Base-by-base conservation (phyloP, 768 basidiomycete species). In the Termitomyces sp. region DNA sequence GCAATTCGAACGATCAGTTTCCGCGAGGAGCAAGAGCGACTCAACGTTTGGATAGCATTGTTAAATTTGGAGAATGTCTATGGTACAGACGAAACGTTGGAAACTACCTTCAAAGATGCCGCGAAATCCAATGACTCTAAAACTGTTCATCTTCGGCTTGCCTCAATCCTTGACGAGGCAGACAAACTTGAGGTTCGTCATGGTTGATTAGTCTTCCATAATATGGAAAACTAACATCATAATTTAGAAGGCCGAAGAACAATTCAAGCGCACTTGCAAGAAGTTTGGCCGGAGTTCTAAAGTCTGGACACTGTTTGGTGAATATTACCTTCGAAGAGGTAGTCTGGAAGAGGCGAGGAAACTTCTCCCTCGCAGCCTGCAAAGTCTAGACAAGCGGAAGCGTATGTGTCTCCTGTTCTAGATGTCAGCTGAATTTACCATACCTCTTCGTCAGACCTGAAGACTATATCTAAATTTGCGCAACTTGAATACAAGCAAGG, bases 41-140 rank as follows among this genome's bases (percentile, higher is more conserved):
- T 98, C 64, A 99, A 99, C 69, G 88, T 99, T 45, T 99, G 97
- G 97, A 92, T 96, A 71, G 97, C 96, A 9, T 75, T 96, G 52
- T 83, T 99, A 63, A 99, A 99, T 69, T 70, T 99, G 68, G 97
- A 99, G 77, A 95, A 95, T 66, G 78, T 88, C 15, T 98, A 96
- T 70, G 97, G 97, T 2, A 91, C 89, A 8, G 89, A 91, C 35
- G 86, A 93, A 68, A 84, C 82, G 1, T 73, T 94, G 39, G 94
- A 96, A 53, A 71, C 75, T n/a, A 80, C 85, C 2, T 97, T 98
- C 83, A 94, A 89, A 71, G 92, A 98, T 68, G 97, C 96, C 32
- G 87, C 85, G 7, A 85, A 89, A 53, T 84, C 90, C 39, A 98
- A 97, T 70, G 96, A 99, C 68, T 90, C 96, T 7, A 94, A 98